Evolutionary conservation across 2,329 filamentous ascomycete genomes (phyloP).

Genomic region (Beauveria sp.): DNA sequence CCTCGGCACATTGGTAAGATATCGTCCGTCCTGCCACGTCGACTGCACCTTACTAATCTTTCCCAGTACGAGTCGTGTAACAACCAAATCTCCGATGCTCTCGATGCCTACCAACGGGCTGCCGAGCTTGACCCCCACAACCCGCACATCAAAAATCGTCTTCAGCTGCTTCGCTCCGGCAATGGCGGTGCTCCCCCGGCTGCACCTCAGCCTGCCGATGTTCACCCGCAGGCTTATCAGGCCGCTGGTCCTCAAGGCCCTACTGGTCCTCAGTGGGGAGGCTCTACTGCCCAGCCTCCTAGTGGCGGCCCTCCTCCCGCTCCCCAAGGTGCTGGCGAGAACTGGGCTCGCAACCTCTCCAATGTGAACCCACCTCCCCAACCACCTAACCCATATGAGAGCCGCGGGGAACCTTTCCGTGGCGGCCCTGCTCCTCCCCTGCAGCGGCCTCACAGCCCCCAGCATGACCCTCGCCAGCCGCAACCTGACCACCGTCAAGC

Average conservation of each 20-base stretch:
- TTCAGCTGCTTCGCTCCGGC: slow-evolving; percentile 81
- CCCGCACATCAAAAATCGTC: slow-evolving; percentile 89
- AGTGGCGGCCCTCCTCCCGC: slow-evolving; percentile 54
- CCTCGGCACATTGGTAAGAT: slow-evolving; percentile 80
- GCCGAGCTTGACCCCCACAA: slow-evolving; percentile 90
- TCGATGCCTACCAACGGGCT: slow-evolving; percentile 91
- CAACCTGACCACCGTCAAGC: slow-evolving; percentile 38
- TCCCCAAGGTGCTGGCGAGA: slow-evolving; percentile 47
- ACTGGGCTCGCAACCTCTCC: slow-evolving; percentile 59
- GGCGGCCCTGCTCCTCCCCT: slow-evolving; percentile 59
- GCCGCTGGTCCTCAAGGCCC: slow-evolving; percentile 73
- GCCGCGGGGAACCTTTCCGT: slow-evolving; percentile 59
- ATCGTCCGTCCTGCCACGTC: slow-evolving; percentile 12
- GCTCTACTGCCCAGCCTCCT: slow-evolving; percentile 53
- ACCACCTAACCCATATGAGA: slow-evolving; percentile 75
- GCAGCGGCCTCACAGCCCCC: slow-evolving; percentile 67
- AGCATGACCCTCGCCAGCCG: slow-evolving; percentile 49
- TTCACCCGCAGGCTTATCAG: slow-evolving; percentile 92
- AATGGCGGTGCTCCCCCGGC: slow-evolving; percentile 64
- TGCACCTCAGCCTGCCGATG: slow-evolving; percentile 88
- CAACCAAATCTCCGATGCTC: slow-evolving; percentile 92
- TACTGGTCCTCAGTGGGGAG: slow-evolving; percentile 83
- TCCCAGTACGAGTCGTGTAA: slow-evolving; percentile 92
- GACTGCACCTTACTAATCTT: slow-evolving; percentile 21
- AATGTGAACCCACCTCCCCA: slow-evolving; percentile 72